Evolutionary conservation across 2,329 filamentous ascomycete species (phyloP).

Genomic region (Pleurostoma richardsiae): DNA sequence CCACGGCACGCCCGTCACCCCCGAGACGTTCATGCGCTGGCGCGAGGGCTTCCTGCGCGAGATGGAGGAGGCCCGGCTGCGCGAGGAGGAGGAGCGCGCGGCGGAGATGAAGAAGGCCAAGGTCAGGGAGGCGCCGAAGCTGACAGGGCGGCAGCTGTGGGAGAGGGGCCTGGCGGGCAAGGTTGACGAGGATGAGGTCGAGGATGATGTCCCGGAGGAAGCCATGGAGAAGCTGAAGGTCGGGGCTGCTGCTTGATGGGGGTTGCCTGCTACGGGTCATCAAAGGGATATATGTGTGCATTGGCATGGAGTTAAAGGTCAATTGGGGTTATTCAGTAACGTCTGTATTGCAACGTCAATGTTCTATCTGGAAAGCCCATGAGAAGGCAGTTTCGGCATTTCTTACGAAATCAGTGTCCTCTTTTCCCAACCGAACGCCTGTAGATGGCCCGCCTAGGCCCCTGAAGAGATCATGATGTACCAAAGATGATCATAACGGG

Average conservation of each 20-base stretch:
- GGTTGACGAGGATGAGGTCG: constrained; percentile 59
- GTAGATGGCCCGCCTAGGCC: neutral
- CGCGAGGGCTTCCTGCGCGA: constrained; percentile 71
- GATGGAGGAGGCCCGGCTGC: constrained; percentile 67
- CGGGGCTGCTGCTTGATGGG: constrained; percentile 34
- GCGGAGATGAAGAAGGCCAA: constrained; percentile 79
- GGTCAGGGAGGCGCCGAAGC: constrained; percentile 66
- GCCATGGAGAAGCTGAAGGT: constrained; percentile 67
- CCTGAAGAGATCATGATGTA: neutral
- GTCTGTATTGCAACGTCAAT: too few relatives aligned
- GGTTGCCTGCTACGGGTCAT: too few relatives aligned
- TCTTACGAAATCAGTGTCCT: neutral
- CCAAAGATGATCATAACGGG: too few relatives aligned
- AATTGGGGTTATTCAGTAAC: too few relatives aligned
- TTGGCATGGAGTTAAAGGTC: neutral
- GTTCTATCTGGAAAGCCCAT: too few relatives aligned
- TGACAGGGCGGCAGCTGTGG: constrained; percentile 75
- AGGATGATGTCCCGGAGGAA: constrained; percentile 59
- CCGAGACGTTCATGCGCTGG: constrained; percentile 82
- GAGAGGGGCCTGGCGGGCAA: constrained; percentile 67
- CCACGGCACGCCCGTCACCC: constrained; percentile 83
- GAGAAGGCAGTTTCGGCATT: too few relatives aligned
- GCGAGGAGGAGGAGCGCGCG: constrained; percentile 69
- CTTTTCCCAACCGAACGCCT: neutral
- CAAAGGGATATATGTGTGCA: constrained; percentile 1